A percentile compares a stretch with the other conserved stretches of the same genome.
Conservation (phyloP, 1,139 yeast species). For the Candida albicans region DNA sequence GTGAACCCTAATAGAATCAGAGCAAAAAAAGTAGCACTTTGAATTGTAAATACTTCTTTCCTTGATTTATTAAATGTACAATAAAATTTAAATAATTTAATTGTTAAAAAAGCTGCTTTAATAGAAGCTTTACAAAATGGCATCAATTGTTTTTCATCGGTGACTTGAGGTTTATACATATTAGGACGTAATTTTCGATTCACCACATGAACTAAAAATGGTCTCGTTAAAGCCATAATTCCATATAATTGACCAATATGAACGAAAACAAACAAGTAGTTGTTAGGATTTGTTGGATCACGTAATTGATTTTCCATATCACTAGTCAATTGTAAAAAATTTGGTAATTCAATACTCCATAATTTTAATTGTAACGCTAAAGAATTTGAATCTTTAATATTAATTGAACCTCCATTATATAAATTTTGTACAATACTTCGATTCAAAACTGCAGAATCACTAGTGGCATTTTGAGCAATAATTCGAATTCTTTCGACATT, state of each 20-base stretch:
- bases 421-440: conserved; percentile 32
- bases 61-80: conserved; percentile 8
- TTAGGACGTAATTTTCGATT: conserved; percentile 13
- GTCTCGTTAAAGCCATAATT: conserved; percentile 43
- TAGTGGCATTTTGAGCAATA: conserved; percentile 13
- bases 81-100: conserved; percentile 15
- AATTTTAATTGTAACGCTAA: conserved; percentile 38
- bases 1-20: conserved; percentile 15
- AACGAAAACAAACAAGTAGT: conserved; percentile 27
- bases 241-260: conserved; percentile 43
- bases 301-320: conserved; percentile 12
- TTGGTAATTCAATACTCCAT: conserved; percentile 35
- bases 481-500: conserved; percentile 12
- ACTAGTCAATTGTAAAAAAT: conserved; percentile 19
- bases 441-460: conserved; percentile 20
- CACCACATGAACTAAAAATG: conserved; percentile 38
- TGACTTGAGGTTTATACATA: conserved; percentile 11
- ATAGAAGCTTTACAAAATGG: conserved; percentile 18
- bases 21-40: conserved; percentile 14
- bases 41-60: conserved; percentile 15
- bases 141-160: conserved; percentile 14
- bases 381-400: conserved; percentile 32
- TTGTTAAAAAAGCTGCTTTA: conserved; percentile 18
- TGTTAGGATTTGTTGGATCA: conserved; percentile 17
- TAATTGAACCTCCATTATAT: conserved; percentile 34